These are phyloP conservation scores for Xerocomellus chrysenteron DNA, from an alignment of 768 basidiomycete species.

Conservation along the genomic window DNA sequence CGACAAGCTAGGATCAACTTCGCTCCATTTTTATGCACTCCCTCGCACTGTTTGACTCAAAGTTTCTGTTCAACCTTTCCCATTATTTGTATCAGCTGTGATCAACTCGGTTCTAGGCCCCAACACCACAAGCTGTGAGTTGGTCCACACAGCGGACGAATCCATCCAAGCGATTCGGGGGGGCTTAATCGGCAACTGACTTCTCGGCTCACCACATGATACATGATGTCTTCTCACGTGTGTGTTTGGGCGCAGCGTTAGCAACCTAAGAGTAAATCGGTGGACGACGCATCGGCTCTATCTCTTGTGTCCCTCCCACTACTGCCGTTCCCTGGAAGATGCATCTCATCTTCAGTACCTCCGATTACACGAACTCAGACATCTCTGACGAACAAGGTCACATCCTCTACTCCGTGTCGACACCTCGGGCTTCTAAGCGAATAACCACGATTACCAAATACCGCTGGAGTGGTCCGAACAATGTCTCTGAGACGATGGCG, in stretches of 20 bases:
- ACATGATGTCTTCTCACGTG: conserved; percentile 5
- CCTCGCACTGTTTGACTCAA: neutral
- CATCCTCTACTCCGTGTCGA: conserved; percentile 22
- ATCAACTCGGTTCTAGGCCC: neutral
- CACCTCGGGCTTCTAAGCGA: conserved; percentile 12
- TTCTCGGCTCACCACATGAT: conserved; percentile 16
- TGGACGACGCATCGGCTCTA: neutral
- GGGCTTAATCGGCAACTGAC: neutral
- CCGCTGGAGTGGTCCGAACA: conserved; percentile 18
- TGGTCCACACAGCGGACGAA: neutral
- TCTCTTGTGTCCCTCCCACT: neutral
- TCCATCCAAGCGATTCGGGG: neutral
- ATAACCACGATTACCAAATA: conserved; percentile 27
- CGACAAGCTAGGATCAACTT: neutral
- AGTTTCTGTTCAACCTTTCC: neutral
- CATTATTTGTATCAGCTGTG: neutral
- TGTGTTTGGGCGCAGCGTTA: neutral
- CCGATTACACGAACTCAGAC: conserved; percentile 19
- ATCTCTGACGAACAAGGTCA: conserved; percentile 20
- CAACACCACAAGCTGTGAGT: neutral
- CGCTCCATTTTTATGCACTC: neutral
- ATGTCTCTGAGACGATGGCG: conserved; percentile 30
- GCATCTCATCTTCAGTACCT: conserved; percentile 22
- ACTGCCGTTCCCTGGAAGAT: conserved; percentile 4
- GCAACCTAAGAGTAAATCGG: neutral